Evolutionary conservation across 2,329 filamentous ascomycete genomes (phyloP), one percentile per base, ranked within the genome.

Genomic region (Aspergillus phoenicis): DNA sequence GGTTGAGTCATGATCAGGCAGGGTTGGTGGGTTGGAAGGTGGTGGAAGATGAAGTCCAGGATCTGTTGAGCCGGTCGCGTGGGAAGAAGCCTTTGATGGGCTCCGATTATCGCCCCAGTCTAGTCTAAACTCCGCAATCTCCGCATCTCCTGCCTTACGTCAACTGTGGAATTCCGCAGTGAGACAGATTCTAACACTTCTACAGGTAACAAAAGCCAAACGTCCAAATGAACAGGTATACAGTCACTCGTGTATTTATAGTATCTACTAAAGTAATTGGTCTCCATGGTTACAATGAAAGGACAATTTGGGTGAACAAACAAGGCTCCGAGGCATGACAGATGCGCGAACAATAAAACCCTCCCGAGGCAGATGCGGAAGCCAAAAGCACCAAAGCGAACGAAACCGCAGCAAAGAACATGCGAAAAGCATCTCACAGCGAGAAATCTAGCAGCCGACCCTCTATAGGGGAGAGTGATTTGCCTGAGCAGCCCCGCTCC

Each of bases 51-150:
- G 39, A 47, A 36, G 26, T 58, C 43, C 48, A 17, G 26, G 36
- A 45, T 57, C 54, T 52, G 57, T 52, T 24, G 52, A 43, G 24
- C 36, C 33, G 52, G 47, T 28, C 47, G 26, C 26, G 47, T 33
- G 55, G 30, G 58, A 48, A 63, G 61, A 48, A 63, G 61, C 57
- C 57, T 61, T 58, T 58, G 48, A 58, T 30, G 28, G 33, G 43
- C 61, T 64, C 66, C 64, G 65, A 64, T 62, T 52, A 66, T 64
- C 66, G 64, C 61, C 41, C 15, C 43, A 22, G 51, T 15, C 52
- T 57, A 22, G 51, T 15, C 52, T 57, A 61, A 68, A 67, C 53
- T 67, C 66, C 65, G 66, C 62, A 65, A 68, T 68, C 66, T 68
- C 66, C 66, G 60, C 47, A 20, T 33, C 47, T n/a, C 47, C 53